A percentile compares a stretch with the other conserved stretches of the same genome.
Evolutionary conservation across 2,329 filamentous ascomycete genomes (phyloP).

Genomic region (Exophiala spinifera): DNA sequence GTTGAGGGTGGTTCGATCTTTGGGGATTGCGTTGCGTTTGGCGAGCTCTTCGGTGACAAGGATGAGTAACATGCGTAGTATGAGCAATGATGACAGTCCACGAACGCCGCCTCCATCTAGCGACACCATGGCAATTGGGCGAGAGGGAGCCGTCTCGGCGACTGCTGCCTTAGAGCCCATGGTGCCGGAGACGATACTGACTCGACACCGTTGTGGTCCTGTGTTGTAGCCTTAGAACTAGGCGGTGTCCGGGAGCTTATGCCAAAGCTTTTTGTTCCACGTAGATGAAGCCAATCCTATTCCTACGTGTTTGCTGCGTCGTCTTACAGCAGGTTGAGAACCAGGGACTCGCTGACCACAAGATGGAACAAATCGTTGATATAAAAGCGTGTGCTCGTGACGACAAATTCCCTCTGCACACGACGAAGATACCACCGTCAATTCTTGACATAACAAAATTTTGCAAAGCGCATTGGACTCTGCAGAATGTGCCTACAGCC

Average conservation of each 20-base stretch:
- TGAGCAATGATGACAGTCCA: constrained; percentile 38
- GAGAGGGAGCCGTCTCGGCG: neutral
- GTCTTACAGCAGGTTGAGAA: neutral
- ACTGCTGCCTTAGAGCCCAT: neutral
- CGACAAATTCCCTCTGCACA: neutral
- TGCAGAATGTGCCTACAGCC: neutral
- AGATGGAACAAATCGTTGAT: neutral
- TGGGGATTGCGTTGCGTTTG: constrained; percentile 9
- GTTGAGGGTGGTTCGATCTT: constrained; percentile 7
- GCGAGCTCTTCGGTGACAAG: constrained; percentile 28
- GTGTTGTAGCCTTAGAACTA: neutral
- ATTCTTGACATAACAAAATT: constrained; percentile 1
- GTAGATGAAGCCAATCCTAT: neutral
- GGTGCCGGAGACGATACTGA: neutral
- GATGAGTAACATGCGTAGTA: constrained; percentile 38
- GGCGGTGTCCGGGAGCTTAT: neutral
- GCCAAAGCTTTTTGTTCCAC: neutral
- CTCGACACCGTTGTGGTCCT: neutral
- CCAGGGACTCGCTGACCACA: neutral
- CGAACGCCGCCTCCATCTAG: constrained; percentile 43
- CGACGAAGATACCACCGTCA: neutral
- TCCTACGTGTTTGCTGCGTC: neutral
- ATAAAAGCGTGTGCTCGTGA: neutral
- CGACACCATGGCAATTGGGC: constrained; percentile 20
- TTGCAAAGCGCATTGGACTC: neutral